Conservation (phyloP, 2,329 filamentous ascomycete genomes). For the Trichoderma atrobrunneum region DNA sequence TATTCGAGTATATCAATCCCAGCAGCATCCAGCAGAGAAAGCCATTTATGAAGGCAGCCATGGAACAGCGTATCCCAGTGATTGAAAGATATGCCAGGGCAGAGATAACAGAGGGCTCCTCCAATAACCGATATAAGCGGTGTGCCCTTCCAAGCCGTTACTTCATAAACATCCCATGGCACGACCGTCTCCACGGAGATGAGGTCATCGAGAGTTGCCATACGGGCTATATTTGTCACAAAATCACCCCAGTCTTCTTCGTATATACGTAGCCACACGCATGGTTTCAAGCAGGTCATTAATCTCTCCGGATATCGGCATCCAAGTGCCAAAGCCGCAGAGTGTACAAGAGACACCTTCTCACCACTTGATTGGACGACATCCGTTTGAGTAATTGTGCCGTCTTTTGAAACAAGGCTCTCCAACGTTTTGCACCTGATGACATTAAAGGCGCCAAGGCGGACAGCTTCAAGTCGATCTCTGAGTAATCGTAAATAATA, state of each 20-base stretch:
- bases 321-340: slow-evolving; percentile 24
- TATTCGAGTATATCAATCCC: slow-evolving; percentile 27
- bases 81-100: neutral
- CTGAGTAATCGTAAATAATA: slow-evolving; percentile 15
- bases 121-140: slow-evolving; percentile 28
- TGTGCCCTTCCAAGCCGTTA: slow-evolving; percentile 26
- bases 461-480: slow-evolving; percentile 26
- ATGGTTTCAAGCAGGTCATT: neutral
- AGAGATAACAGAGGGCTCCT: slow-evolving; percentile 28
- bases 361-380: slow-evolving; percentile 21
- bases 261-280: neutral
- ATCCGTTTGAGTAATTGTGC: neutral
- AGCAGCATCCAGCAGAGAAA: slow-evolving; percentile 2
- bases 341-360: slow-evolving; percentile 27
- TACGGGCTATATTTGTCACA: neutral
- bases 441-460: slow-evolving; percentile 23
- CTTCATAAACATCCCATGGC: slow-evolving; percentile 25
- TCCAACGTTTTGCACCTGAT: rapidly evolving
- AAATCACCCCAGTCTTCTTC: slow-evolving; percentile 15
- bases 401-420: slow-evolving; percentile 18
- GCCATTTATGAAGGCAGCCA: slow-evolving; percentile 22
- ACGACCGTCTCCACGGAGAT: slow-evolving; percentile 22
- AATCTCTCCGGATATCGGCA: slow-evolving; percentile 23
- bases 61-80: slow-evolving; percentile 27
- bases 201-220: slow-evolving; percentile 10